Percentiles rank a stretch among this genome's conserved stretches.
Conservation (phyloP, 768 basidiomycete species). For the Panaeolus cyanescens region DNA sequence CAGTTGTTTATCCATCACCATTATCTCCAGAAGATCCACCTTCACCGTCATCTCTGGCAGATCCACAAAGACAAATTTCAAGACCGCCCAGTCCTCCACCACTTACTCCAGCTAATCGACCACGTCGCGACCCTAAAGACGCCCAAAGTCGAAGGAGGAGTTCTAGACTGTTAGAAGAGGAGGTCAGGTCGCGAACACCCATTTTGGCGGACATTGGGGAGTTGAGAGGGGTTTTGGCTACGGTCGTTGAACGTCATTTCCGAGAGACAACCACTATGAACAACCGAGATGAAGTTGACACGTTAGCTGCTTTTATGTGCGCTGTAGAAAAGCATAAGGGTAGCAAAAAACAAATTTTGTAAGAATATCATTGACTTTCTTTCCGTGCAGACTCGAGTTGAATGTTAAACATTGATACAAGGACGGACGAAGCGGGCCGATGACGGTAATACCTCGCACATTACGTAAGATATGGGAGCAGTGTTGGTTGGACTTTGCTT, state of each 20-base stretch:
- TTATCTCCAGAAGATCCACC: constrained; percentile 69
- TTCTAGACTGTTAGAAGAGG: constrained; percentile 74
- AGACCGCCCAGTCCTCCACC: constrained; percentile 54
- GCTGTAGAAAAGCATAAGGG: constrained; percentile 64
- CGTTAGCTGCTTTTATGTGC: constrained; percentile 80
- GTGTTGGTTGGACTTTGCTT: too few relatives aligned
- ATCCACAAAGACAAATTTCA: constrained; percentile 44
- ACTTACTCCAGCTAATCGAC: constrained; percentile 67
- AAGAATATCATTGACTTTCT: not conserved
- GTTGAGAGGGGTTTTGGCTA: constrained; percentile 65
- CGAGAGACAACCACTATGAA: constrained; percentile 51
- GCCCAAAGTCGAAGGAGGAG: constrained; percentile 60
- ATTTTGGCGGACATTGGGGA: constrained; percentile 73
- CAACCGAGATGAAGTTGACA: constrained; percentile 75
- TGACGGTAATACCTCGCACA: not conserved
- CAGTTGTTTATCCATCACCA: constrained; percentile 71
- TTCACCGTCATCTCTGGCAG: constrained; percentile 60
- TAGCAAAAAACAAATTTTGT: constrained; percentile 12
- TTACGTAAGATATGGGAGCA: not conserved
- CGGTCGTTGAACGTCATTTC: constrained; percentile 75
- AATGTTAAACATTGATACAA: too few relatives aligned
- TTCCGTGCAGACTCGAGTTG: too few relatives aligned
- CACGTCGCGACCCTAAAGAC: constrained; percentile 69
- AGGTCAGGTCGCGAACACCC: constrained; percentile 52
- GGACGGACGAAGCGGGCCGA: not conserved